Percentiles rank a stretch among this genome's conserved stretches.
Conservation (phyloP, 805 yeast species). For the Cyberlindnera maritima region DNA sequence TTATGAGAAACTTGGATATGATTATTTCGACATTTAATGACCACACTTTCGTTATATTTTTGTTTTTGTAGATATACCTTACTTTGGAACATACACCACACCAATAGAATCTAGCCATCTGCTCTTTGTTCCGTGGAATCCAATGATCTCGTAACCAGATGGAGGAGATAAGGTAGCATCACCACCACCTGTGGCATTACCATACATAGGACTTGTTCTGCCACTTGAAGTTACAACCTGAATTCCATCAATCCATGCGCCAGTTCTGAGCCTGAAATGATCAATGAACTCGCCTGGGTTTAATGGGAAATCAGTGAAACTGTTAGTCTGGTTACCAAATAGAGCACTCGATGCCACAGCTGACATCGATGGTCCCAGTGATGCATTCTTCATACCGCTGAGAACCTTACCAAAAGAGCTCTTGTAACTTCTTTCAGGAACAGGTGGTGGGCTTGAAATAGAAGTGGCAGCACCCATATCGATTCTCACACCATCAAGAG, state of each 20-base stretch:
- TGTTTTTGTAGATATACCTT: not conserved
- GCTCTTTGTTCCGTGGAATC: slow-evolving; percentile 67
- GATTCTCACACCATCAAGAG: slow-evolving; percentile 79
- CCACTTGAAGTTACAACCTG: slow-evolving; percentile 65
- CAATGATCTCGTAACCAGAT: slow-evolving; percentile 55
- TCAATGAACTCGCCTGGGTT: slow-evolving; percentile 55
- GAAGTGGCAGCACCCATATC: slow-evolving; percentile 20
- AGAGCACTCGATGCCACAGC: slow-evolving; percentile 16
- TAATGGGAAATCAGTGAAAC: slow-evolving; percentile 56
- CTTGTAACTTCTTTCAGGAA: slow-evolving; percentile 47
- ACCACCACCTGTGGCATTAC: slow-evolving; percentile 70
- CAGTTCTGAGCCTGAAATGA: slow-evolving; percentile 65
- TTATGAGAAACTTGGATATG: not conserved
- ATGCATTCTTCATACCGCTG: slow-evolving; percentile 18
- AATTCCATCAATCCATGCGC: slow-evolving; percentile 88
- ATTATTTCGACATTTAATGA: not conserved
- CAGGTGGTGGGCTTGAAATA: slow-evolving; percentile 35
- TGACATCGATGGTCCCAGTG: slow-evolving; percentile 3
- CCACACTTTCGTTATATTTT: not conserved
- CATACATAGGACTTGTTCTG: slow-evolving; percentile 54
- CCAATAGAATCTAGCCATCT: slow-evolving; percentile 78
- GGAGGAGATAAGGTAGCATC: slow-evolving; percentile 63
- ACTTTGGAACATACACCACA: slow-evolving; percentile 47
- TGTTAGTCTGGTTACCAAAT: slow-evolving; percentile 52
- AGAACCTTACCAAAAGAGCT: slow-evolving; percentile 28